phyloP scores from a whole-genome alignment of 345 rosid species.

The Citrus cavaleriei region DNA sequence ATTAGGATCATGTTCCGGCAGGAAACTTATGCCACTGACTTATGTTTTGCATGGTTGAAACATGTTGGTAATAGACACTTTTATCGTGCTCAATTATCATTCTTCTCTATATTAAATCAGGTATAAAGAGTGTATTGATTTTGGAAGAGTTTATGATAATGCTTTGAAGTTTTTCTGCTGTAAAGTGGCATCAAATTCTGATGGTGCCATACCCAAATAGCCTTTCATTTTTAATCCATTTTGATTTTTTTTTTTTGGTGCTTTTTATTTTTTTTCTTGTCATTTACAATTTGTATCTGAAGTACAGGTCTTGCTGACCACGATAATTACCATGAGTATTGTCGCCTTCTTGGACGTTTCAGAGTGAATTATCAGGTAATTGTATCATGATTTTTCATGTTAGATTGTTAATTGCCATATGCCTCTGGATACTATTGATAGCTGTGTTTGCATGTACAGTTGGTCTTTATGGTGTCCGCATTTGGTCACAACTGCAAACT shows the following conservation, averaged over 20 bases:
- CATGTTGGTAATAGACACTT: background rate
- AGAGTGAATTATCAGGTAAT: constrained; percentile 90
- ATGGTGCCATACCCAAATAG: background rate
- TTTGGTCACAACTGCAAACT: constrained; percentile 6
- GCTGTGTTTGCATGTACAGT: background rate
- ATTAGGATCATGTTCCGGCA: background rate
- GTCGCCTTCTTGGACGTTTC: constrained; percentile 99
- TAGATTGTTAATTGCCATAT: background rate
- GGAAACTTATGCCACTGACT: background rate
- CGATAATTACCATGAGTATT: constrained; percentile 97
- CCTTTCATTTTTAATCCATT: background rate
- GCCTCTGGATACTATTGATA: background rate
- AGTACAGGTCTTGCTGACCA: constrained; percentile 96
- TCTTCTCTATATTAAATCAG: background rate
- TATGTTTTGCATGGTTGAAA: background rate
- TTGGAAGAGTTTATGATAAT: background rate
- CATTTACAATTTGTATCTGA: constrained; percentile 5
- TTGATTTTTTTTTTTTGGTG: background rate
- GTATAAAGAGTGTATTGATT: background rate
- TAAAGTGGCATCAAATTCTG: background rate
- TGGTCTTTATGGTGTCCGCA: background rate
- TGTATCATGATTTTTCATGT: background rate
- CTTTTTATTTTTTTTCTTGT: background rate
- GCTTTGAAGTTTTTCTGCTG: background rate
- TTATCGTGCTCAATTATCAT: background rate